phyloP scores from a whole-genome alignment of 352 stramenopile genomes.

The Phytophthora sp. region DNA sequence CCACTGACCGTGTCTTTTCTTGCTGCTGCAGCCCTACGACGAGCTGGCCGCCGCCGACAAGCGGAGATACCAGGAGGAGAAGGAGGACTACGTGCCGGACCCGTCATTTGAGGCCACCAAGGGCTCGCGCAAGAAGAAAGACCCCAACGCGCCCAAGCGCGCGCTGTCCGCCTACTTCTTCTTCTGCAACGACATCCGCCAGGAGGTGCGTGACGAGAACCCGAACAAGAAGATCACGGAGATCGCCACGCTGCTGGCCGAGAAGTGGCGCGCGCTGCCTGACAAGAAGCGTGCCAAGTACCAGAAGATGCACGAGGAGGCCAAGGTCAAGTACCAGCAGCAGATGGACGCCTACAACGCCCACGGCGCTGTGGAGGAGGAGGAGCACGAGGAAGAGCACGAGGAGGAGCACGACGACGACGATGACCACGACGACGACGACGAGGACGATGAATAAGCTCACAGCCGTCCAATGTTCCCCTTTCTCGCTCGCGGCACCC shows the following conservation, averaged over 20 bases:
- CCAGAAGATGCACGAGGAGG: slow-evolving; percentile 88
- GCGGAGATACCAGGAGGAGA: slow-evolving; percentile 87
- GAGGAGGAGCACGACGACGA: slow-evolving; percentile 76
- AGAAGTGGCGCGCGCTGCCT: slow-evolving; percentile 89
- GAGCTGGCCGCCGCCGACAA: slow-evolving; percentile 87
- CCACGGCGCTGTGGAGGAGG: slow-evolving; percentile 41
- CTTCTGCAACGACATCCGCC: slow-evolving; percentile 94
- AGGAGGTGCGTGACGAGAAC: slow-evolving; percentile 92
- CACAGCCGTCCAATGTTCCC: neutral
- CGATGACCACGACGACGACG: slow-evolving; percentile 57
- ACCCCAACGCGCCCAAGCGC: slow-evolving; percentile 94
- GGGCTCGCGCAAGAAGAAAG: slow-evolving; percentile 88
- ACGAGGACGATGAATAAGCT: slow-evolving; percentile 73
- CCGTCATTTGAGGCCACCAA: slow-evolving; percentile 75
- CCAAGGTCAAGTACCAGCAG: slow-evolving; percentile 89
- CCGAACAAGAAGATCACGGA: slow-evolving; percentile 95
- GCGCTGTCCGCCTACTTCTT: slow-evolving; percentile 95
- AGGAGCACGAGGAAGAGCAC: slow-evolving; percentile 56
- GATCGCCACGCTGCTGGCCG: slow-evolving; percentile 82
- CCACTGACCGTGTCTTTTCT: neutral
- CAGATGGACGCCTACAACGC: slow-evolving; percentile 92
- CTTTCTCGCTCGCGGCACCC: neutral
- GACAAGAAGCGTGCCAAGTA: slow-evolving; percentile 93
- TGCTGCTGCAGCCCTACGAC: slow-evolving; percentile 71
- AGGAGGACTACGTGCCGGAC: slow-evolving; percentile 90